These are phyloP conservation scores for Rossbeevera mucosa DNA, from an alignment of 768 basidiomycete genomes.

Conservation along the genomic window DNA sequence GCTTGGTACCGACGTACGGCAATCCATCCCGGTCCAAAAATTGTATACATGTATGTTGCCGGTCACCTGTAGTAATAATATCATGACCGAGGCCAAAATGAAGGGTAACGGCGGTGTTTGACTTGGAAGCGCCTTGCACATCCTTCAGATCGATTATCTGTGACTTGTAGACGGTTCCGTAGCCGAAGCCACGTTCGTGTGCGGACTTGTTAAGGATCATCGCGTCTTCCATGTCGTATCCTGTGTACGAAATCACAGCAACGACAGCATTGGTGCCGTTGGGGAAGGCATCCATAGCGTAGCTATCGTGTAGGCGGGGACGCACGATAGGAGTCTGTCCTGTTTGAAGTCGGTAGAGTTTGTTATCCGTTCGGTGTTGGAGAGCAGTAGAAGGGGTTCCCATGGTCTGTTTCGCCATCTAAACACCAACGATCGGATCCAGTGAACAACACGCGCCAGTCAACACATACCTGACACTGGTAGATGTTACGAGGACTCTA, in stretches of 20 bases:
- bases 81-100: conserved; percentile 89
- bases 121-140: conserved; percentile 60
- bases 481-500: conserved; percentile 89
- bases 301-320: conserved; percentile 84
- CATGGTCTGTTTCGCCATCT: conserved; percentile 99
- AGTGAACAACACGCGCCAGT: background rate
- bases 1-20: conserved; percentile 66
- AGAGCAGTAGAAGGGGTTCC: conserved; percentile 94
- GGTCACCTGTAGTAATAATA: conserved; percentile 48
- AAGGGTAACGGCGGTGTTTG: conserved; percentile 54
- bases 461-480: conserved; percentile 71
- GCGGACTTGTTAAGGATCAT: conserved; percentile 99
- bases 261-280: conserved; percentile 98
- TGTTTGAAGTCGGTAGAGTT: conserved; percentile 91
- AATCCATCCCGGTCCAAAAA: conserved; percentile 81
- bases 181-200: conserved; percentile 95
- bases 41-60: conserved; percentile 39
- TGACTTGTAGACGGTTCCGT: conserved; percentile 95
- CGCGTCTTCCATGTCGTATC: conserved; percentile 99
- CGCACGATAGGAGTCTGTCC: conserved; percentile 95
- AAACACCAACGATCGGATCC: conserved; percentile 12
- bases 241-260: conserved; percentile 99
- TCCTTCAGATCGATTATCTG: conserved; percentile 88
- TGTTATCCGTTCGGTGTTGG: conserved; percentile 93
- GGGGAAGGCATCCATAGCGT: conserved; percentile 98